Evolutionary conservation across 768 basidiomycete genomes (phyloP).

Genomic region (Mycena metata): DNA sequence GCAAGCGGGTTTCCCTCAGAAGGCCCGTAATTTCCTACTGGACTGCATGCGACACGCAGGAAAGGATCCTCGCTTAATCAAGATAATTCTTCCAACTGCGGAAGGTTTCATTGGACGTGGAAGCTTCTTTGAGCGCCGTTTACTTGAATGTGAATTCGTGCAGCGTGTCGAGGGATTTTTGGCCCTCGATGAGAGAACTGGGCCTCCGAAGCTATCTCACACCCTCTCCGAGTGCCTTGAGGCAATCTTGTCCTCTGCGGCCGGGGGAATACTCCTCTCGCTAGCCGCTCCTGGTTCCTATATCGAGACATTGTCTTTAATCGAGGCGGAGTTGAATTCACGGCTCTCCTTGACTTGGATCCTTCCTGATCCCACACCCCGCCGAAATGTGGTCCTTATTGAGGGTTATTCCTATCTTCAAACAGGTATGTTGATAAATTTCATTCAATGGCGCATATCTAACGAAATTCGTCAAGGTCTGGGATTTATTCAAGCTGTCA

Average conservation of each 20-base stretch:
- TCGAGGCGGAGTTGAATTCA: slow-evolving; percentile 22
- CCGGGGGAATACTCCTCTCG: slow-evolving; percentile 19
- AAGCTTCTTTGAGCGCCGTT: slow-evolving; percentile 22
- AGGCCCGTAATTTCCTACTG: slow-evolving; percentile 3
- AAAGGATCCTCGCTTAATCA: background rate
- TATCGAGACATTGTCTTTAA: background rate
- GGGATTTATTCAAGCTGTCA: slow-evolving; percentile 28
- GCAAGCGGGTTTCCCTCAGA: background rate
- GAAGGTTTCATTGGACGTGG: slow-evolving; percentile 24
- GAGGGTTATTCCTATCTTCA: slow-evolving; percentile 29
- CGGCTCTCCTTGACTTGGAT: slow-evolving; percentile 27
- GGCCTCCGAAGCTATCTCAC: background rate
- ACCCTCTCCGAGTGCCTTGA: background rate
- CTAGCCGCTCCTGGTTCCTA: background rate
- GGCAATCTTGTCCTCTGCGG: slow-evolving; percentile 5
- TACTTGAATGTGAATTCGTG: slow-evolving; percentile 15
- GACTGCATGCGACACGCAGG: background rate
- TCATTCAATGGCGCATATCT: no score
- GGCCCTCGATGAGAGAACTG: background rate
- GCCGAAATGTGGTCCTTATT: slow-evolving; percentile 26
- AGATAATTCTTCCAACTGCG: slow-evolving; percentile 13
- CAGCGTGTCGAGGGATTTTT: slow-evolving; percentile 22
- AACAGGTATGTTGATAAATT: slow-evolving; percentile 3
- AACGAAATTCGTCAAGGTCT: background rate
- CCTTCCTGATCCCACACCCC: background rate